These are phyloP conservation scores for Aspergillus leporis DNA, from an alignment of 495 filamentous ascomycete species.

Conservation along the genomic window DNA sequence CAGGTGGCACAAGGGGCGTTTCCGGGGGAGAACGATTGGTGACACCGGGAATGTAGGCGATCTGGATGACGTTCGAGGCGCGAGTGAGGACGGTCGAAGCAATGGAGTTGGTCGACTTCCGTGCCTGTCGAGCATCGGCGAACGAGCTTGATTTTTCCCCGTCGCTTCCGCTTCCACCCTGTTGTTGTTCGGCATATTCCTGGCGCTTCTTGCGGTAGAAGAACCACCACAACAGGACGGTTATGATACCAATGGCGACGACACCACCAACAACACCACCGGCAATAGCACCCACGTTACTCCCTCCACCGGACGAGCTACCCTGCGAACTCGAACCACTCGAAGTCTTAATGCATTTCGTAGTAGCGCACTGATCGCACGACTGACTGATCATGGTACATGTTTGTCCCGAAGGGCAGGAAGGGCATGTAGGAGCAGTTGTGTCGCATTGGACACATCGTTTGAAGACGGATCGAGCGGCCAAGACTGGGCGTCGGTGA, in stretches of 20 bases:
- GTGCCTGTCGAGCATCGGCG: slow-evolving; percentile 71
- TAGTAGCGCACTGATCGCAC: slow-evolving; percentile 60
- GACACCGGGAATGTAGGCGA: slow-evolving; percentile 97
- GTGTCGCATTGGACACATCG: slow-evolving; percentile 46
- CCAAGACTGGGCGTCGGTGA: slow-evolving; percentile 18
- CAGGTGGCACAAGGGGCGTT: slow-evolving; percentile 83
- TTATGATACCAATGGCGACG: slow-evolving; percentile 63
- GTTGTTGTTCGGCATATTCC: slow-evolving; percentile 49
- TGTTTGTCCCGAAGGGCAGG: slow-evolving; percentile 46
- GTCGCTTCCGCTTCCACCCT: slow-evolving; percentile 35
- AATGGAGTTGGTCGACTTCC: slow-evolving; percentile 87
- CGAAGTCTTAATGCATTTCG: slow-evolving; percentile 56
- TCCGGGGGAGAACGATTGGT: slow-evolving; percentile 86
- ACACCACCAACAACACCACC: slow-evolving; percentile 83
- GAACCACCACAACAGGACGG: slow-evolving; percentile 82
- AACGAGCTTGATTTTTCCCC: slow-evolving; percentile 54
- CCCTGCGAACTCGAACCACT: slow-evolving; percentile 28
- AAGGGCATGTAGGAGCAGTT: slow-evolving; percentile 50
- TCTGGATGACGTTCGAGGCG: slow-evolving; percentile 98
- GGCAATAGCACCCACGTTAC: slow-evolving; percentile 77
- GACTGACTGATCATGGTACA: slow-evolving; percentile 58
- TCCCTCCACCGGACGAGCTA: slow-evolving; percentile 37
- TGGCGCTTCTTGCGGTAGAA: slow-evolving; percentile 78
- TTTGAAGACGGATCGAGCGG: slow-evolving; percentile 44
- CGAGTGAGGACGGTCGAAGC: slow-evolving; percentile 94